These are phyloP conservation scores for Huiozyma sinensis DNA, from an alignment of 805 yeast genomes.

Conservation along the genomic window DNA sequence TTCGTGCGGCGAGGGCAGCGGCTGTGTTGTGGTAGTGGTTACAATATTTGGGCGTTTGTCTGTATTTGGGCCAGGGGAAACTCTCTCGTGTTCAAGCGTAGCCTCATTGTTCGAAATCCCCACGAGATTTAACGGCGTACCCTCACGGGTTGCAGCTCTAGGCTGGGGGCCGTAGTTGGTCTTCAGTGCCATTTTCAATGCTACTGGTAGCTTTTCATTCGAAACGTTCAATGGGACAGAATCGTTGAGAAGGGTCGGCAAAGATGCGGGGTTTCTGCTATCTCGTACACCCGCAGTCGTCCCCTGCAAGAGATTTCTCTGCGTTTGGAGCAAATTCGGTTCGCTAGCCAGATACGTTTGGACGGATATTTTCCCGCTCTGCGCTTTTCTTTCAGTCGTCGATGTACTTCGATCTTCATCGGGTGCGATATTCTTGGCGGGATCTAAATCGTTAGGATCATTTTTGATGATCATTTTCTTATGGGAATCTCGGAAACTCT, in stretches of 20 bases:
- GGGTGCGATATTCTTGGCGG: background rate
- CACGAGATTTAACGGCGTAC: background rate
- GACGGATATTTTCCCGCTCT: slow-evolving; percentile 21
- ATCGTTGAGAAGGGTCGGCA: slow-evolving; percentile 4
- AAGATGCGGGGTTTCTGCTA: slow-evolving; percentile 1
- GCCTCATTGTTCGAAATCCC: background rate
- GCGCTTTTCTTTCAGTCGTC: background rate
- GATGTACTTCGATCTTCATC: background rate
- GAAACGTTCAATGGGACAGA: slow-evolving; percentile 26
- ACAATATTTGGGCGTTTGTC: slow-evolving; percentile 16
- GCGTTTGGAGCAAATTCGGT: slow-evolving; percentile 28
- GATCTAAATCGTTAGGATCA: background rate
- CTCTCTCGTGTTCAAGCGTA: background rate
- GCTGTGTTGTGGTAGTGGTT: slow-evolving; percentile 22
- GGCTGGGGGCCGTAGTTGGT: background rate
- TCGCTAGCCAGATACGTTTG: slow-evolving; percentile 38
- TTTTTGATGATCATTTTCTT: background rate
- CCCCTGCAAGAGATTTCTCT: no score
- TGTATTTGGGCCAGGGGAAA: no score
- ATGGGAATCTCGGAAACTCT: background rate
- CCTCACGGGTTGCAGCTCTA: no score
- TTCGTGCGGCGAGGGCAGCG: slow-evolving; percentile 21
- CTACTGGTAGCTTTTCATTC: slow-evolving; percentile 31
- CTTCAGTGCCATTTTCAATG: slow-evolving; percentile 31
- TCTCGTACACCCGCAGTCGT: background rate